Evolutionary conservation across 495 filamentous ascomycete genomes (phyloP), one percentile per base, ranked within the genome.

Genomic region (Penicillium manginii): DNA sequence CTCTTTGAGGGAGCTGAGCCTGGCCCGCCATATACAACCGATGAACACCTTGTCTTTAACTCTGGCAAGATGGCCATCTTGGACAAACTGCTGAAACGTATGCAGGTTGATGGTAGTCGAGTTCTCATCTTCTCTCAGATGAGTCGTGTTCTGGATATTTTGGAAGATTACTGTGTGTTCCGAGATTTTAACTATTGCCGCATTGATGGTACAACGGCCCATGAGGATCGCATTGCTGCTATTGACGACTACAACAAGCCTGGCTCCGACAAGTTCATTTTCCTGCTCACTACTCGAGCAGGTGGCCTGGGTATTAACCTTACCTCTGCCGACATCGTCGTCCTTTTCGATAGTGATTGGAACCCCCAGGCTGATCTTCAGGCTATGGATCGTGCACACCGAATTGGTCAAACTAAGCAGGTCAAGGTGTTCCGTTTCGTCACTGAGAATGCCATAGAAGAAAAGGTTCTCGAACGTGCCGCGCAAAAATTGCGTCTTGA

Each of bases 71-170:
- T 98, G 96, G 83, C 92, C 18, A 92, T 99, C 73, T 84, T 99
- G 4, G 96, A 99, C 78, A 96, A 91, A 76, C 86, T 99, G 31
- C 76, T 99, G 29, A 86, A 83, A 64, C 84, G 91, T 26, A 84
- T 99, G 83, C 84, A 92, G 74, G 83, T 81, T 12, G 86, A 94
- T 69, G 93, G 91, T 14, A 96, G 92, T 63, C 85, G 96, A 50
- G 92, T 98, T 17, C 83, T 99, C 45, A 99, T 99, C 65, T 99
- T 99, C 79, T 98, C 96, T 0, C 96, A 99, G 66, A 99, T 99
- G 96, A 96, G 92, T 61, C 89, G 96, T 83, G 84, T 97, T 29
- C 79, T 99, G 22, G 96, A 99, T 68, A 98, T 99, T 46, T 80
- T 99, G 23, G 96, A 99, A 69, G 96, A 99, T 72, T 99, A 99